Percentiles rank a stretch among this genome's conserved stretches.
Conservation (phyloP, 345 rosid genomes). For the Ailanthus altissimus region DNA sequence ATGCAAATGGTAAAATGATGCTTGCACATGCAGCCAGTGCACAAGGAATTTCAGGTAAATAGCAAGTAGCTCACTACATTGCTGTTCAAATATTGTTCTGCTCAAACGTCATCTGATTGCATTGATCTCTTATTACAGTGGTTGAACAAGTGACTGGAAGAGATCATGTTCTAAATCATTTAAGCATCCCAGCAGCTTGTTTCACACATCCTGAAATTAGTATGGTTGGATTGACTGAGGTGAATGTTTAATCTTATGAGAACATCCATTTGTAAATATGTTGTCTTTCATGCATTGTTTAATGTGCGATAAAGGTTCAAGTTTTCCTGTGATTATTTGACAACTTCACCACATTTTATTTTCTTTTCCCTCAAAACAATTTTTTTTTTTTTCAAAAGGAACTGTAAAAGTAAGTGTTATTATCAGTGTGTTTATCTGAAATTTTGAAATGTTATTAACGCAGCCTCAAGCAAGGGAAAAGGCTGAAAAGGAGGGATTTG, state of each 20-base stretch:
- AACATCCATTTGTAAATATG: background rate
- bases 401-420: background rate
- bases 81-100: conserved; percentile 2
- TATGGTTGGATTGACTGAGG: conserved; percentile 99
- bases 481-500: conserved; percentile 89
- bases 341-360: background rate
- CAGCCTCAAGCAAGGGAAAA: conserved; percentile 99
- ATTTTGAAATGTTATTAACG: conserved; percentile 22
- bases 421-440: conserved; percentile 4
- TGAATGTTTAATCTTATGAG: conserved; percentile 26
- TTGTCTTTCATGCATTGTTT: background rate
- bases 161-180: conserved; percentile 91
- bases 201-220: conserved; percentile 99
- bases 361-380: background rate
- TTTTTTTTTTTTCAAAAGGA: background rate
- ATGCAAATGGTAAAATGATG: conserved; percentile 99
- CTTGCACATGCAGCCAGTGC: conserved; percentile 99
- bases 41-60: conserved; percentile 96
- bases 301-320: background rate
- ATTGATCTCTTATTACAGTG: conserved; percentile 48
- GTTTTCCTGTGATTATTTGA: background rate
- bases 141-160: conserved; percentile 93
- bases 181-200: conserved; percentile 97
- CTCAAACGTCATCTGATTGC: conserved; percentile 20
- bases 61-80: background rate